Evolutionary conservation across 257 asterid genomes (phyloP), one percentile per base, ranked within the genome.

Genomic region (Penstemon eatonii): DNA sequence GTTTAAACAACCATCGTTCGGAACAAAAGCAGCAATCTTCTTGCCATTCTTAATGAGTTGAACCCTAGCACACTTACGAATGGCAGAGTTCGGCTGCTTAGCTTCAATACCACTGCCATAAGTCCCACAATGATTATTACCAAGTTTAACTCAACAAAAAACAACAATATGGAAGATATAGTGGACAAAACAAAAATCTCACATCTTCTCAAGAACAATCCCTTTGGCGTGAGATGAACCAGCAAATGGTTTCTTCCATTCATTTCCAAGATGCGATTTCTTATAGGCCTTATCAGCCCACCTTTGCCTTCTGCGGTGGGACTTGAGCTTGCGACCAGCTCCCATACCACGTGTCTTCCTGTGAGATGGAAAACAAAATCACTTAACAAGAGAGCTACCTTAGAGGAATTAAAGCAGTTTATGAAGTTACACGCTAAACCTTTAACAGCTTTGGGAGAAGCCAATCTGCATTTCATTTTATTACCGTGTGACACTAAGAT

Each of bases 331-430:
- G 78, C 89, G 89, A 52, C 84, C 89, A 74, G 89, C 86, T 84
- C 89, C 89, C 86, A 84, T 84, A 64, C 89, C 89, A 62, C 81
- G 83, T 63, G 89, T 84, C 73, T 84, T 84, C 73, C 89, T 84
- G 60, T 18, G 69, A 37, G 15, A 66, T 4, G 5, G 39, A 70
- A 15, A 56, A 58, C 25, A 7, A 43, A 19, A 55, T 11, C 12
- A 40, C 18, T 7, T n/a, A 18, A 36, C 19, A 36, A 58, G 41
- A 58, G 6, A 46, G 11, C 8, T 8, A 7, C 33, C 33, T 25
- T 0, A 1, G 33, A 25, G 33, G 33, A 25, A 25, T 25, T 25
- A 25, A 25, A 25, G 33, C 33, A 25, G 33, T 25, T 25, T 25
- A 25, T 25, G 33, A 25, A 25, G 33, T 25, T 25, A 25, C 33